Percentiles rank a stretch among this genome's conserved stretches.
Conservation (phyloP, 1,284 basidiomycete species). For the Tylopilus sp. region DNA sequence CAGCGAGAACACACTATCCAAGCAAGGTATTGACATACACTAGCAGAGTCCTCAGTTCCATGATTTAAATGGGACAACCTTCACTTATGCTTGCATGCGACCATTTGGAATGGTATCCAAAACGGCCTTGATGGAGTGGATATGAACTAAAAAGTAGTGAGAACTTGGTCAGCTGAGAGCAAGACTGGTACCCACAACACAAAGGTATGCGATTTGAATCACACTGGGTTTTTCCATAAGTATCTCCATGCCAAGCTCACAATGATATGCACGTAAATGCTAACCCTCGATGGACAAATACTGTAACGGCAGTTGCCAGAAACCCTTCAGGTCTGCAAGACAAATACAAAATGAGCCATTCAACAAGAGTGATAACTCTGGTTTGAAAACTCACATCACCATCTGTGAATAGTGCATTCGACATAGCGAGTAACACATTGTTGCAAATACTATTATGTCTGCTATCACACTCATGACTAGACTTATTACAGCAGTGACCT, state of each 20-base stretch:
- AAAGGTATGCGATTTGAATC: constrained; percentile 36
- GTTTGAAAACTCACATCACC: constrained; percentile 34
- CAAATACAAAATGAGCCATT: constrained; percentile 4
- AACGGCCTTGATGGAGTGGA: constrained; percentile 40
- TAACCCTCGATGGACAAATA: constrained; percentile 44
- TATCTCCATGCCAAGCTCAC: not conserved
- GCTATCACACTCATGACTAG: constrained; percentile 30
- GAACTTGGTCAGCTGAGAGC: not conserved
- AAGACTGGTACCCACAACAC: constrained; percentile 34
- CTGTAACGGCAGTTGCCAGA: constrained; percentile 17
- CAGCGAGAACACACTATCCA: constrained; percentile 33
- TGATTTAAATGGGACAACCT: not conserved
- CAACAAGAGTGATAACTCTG: not conserved
- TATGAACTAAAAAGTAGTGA: constrained; percentile 40
- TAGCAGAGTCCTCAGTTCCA: constrained; percentile 18
- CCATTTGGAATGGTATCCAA: constrained; percentile 50
- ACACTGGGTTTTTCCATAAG: constrained; percentile 25
- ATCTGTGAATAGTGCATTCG: constrained; percentile 40
- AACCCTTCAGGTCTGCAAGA: constrained; percentile 29
- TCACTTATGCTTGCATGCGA: constrained; percentile 44
- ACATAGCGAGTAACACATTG: constrained; percentile 41
- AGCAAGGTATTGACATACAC: constrained; percentile 43
- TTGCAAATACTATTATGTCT: constrained; percentile 39
- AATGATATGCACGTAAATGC: constrained; percentile 38
- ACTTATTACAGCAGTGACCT: constrained; percentile 36